Base-by-base conservation (phyloP, 805 yeast genomes). In the Spathaspora hagerdaliae region DNA sequence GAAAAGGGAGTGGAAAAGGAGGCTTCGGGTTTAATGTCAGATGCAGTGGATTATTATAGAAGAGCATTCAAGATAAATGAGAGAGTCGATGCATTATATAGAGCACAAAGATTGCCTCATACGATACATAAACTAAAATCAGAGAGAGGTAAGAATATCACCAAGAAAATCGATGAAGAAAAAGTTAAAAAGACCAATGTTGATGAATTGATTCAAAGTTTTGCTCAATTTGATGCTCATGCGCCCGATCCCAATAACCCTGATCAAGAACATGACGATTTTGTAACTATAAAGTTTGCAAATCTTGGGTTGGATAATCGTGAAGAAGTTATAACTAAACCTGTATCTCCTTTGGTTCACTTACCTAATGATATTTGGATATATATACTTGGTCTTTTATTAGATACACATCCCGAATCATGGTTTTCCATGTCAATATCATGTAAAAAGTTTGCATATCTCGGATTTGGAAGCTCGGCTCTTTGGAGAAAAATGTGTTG, bases 1-100 rank as follows among this genome's bases (percentile, higher is more conserved):
- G 89, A 85, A 53, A 62, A 72, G 42, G 97, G 89, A 2, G 78
- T 83, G 0, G 79, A 75, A 40, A 83, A 83, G 56, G 97, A 90
- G 63, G 68, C 76, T 31, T 77, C 72, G 41, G 96, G 96, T 0
- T 70, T 80, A 49, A 74, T 89, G 79, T 75, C 87, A n/a, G 96
- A 89, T 56, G 96, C 96, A 1, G 81, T 87, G 27, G 77, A 71
- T 41, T 75, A 67, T 51, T 90, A 90, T 63, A 70, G 95, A 50
- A 73, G 75, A 50, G 96, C 97, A 2, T 77, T 82, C 60, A 81
- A 76, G 54, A 61, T 81, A 45, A 66, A 75, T 51, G 69, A 64
- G 6, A 74, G 74, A 45, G 90, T 90, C 5, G 96, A 90, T 58
- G 65, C 76, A 40, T 62, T 78, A 19, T 88, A 88, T 60, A 71